These are phyloP conservation scores for Aristolochia contorta DNA, from an alignment of 164 flowering plant species.

Conservation along the genomic window DNA sequence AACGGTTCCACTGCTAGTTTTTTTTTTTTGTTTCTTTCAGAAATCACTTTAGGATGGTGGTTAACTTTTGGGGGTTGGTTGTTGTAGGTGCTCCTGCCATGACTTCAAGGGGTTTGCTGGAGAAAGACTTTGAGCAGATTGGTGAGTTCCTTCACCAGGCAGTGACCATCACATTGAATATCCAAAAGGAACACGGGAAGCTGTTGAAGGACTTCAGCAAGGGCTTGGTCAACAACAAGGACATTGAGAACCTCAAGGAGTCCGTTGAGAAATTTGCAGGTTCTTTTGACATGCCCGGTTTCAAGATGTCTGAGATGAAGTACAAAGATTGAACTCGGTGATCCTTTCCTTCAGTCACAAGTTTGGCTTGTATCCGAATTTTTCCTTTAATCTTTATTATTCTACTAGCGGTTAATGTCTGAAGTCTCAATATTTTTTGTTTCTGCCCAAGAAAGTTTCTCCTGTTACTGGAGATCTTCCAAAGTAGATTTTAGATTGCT, in stretches of 20 bases:
- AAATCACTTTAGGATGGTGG: no score
- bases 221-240: conserved; percentile 90
- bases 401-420: no score
- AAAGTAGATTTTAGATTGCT: no score
- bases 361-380: no score
- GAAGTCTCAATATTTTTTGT: no score
- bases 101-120: conserved; percentile 96
- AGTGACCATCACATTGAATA: conserved; percentile 57
- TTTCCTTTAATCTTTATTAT: background rate
- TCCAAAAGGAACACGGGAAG: conserved; percentile 89
- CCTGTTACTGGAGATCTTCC: no score
- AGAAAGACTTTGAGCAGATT: conserved; percentile 97
- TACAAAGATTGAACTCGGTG: conserved; percentile 49
- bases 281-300: conserved; percentile 98
- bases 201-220: conserved; percentile 99
- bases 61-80: background rate
- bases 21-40: no score
- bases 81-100: conserved; percentile 89
- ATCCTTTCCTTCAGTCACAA: no score
- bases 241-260: conserved; percentile 77
- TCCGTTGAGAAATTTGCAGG: conserved; percentile 84
- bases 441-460: no score
- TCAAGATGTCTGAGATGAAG: conserved; percentile 78
- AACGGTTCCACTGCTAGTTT: no score
- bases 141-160: conserved; percentile 95